A percentile compares a stretch with the other conserved stretches of the same genome.
phyloP scores from a whole-genome alignment of 306 rosid species.

The Ochetophila trinervis region DNA sequence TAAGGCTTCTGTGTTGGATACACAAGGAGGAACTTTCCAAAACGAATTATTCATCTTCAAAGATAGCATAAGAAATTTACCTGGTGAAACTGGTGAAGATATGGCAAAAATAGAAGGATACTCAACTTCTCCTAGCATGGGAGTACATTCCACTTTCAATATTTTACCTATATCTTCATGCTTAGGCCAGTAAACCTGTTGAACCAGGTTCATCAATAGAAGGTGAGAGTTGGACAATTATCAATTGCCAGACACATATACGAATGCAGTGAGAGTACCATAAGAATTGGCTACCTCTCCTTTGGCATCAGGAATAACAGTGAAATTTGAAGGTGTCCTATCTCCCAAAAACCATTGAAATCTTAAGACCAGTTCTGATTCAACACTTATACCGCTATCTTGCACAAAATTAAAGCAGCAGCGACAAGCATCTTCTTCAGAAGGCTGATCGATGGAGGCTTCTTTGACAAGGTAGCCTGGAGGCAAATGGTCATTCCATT shows the following conservation, averaged over 20 bases:
- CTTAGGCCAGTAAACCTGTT: slow-evolving; percentile 90
- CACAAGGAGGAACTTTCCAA: slow-evolving; percentile 6
- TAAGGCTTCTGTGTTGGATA: slow-evolving; percentile 3
- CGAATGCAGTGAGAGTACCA: slow-evolving; percentile 17
- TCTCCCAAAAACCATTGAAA: slow-evolving; percentile 96
- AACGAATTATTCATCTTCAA: slow-evolving; percentile 11
- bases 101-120: slow-evolving; percentile 84
- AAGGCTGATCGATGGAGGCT: slow-evolving; percentile 77
- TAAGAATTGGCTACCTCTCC: slow-evolving; percentile 53
- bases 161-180: slow-evolving; percentile 68
- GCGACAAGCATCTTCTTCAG: slow-evolving; percentile 84
- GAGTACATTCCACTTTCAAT: slow-evolving; percentile 86
- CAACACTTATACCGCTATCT: slow-evolving; percentile 44
- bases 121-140: slow-evolving; percentile 57
- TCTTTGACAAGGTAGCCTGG: slow-evolving; percentile 64
- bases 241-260: slow-evolving; percentile 7
- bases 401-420: slow-evolving; percentile 68
- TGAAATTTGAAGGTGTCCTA: slow-evolving; percentile 60
- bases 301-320: slow-evolving; percentile 67
- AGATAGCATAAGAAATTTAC: slow-evolving; percentile 37
- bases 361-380: slow-evolving; percentile 50
- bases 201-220: slow-evolving; percentile 22
- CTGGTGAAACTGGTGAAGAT: slow-evolving; percentile 72
- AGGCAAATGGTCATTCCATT: slow-evolving; percentile 86
- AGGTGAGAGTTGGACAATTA: slow-evolving; percentile 11